Base-by-base conservation (phyloP, 345 rosid genomes). In the Erucastrum elatum region DNA sequence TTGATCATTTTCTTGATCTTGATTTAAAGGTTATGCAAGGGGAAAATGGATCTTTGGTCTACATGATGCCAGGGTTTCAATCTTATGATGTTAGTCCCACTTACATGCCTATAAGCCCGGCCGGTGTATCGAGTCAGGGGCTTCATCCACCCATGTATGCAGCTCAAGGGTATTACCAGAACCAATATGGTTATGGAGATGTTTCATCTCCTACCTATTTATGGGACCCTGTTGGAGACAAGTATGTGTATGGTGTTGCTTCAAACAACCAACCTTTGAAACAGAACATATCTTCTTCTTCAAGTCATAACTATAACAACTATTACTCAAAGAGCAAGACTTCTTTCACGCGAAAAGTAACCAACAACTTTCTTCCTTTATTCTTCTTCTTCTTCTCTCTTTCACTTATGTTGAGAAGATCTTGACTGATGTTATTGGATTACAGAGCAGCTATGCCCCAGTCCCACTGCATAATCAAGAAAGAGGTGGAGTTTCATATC, bases 11-110 rank as follows among this genome's bases (percentile, higher is more conserved):
- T 73, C 12, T 17, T 64, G 21, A 64, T 66, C 46, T 44, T 67
- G 64, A 53, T 77, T 73, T 44, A 0, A 63, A 88, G 89, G 89
- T 80, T 29, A 69, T 83, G 79, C 84, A 84, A 78, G 81, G 87
- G 25, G 87, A 86, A 53, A 84, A 87, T 83, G 91, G 89, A 39
- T 84, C 87, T 71, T 78, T 86, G 59, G 69, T 86, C 25, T 86
- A 86, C 65, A 11, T 82, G 74, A 69, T 82, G 66, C 89, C 86
- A 55, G 90, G 87, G 68, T 77, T 67, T 74, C 87, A 82, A 75
- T 69, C 85, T 60, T 87, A 80, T 70, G 83, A 78, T 82, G 55
- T 75, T 64, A 81, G 81, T 46, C 41, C 62, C 15, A 68, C 83
- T 44, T 86, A 78, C 64, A 49, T 78, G 75, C 86, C 87, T 30